Evolutionary conservation across 345 rosid species (phyloP).

Genomic region (Turritis glabra): DNA sequence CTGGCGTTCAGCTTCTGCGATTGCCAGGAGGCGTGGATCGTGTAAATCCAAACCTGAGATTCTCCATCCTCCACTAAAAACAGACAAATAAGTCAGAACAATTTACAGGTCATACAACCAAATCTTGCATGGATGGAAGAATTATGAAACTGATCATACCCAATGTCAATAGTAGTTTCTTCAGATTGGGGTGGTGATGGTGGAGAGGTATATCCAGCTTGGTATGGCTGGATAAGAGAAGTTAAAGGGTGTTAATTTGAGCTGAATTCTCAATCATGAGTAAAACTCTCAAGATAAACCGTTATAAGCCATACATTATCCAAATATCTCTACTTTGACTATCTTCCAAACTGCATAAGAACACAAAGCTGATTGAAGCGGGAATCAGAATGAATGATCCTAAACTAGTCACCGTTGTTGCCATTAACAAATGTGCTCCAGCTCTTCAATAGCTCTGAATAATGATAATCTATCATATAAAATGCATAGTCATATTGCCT

Average conservation of each 20-base stretch:
- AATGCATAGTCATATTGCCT: neutral
- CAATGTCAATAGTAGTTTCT: slow-evolving; percentile 81
- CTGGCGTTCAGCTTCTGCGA: slow-evolving; percentile 91
- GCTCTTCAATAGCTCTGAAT: neutral
- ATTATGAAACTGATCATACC: slow-evolving; percentile 47
- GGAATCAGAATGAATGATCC: neutral
- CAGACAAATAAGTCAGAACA: neutral
- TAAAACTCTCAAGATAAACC: neutral
- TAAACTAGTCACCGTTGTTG: neutral
- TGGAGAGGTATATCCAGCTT: slow-evolving; percentile 84
- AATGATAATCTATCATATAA: neutral
- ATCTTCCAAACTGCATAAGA: neutral
- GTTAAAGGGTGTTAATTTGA: slow-evolving; percentile 16
- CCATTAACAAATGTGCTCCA: neutral
- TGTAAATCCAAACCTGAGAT: slow-evolving; percentile 78
- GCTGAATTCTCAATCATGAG: neutral
- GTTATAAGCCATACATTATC: neutral
- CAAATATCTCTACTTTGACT: neutral
- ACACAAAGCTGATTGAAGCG: neutral
- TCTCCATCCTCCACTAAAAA: slow-evolving; percentile 84
- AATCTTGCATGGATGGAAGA: neutral
- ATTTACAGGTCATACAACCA: neutral
- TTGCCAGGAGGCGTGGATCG: slow-evolving; percentile 86
- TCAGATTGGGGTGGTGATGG: slow-evolving; percentile 56
- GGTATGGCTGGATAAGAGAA: slow-evolving; percentile 60